Conservation (phyloP, 176 grass and related monocot species). For the Cocos nucifera region DNA sequence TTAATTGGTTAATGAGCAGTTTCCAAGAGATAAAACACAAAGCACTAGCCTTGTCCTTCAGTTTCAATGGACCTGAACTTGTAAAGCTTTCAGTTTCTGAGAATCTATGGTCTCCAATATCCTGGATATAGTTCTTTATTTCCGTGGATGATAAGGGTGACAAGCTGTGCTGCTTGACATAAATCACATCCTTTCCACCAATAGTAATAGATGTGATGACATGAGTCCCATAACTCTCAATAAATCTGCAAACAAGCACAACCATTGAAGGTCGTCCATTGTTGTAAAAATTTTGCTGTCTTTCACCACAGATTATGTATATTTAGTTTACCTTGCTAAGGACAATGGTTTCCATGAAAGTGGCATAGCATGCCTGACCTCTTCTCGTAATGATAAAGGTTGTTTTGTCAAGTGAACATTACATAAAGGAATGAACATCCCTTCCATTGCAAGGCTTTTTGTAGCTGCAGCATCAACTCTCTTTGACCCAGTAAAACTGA, state of each 20-base stretch:
- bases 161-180: constrained; percentile 46
- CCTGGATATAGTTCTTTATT: constrained; percentile 53
- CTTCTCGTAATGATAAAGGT: constrained; percentile 26
- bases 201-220: constrained; percentile 46
- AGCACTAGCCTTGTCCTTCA: constrained; percentile 39
- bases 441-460: constrained; percentile 45
- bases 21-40: constrained; percentile 6
- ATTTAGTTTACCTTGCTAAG: constrained; percentile 33
- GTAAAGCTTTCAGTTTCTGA: constrained; percentile 32
- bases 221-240: constrained; percentile 67
- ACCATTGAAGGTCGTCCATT: constrained; percentile 5
- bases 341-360: constrained; percentile 50
- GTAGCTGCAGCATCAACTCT: constrained; percentile 50
- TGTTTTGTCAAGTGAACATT: constrained; percentile 30
- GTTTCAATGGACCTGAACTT: constrained; percentile 39
- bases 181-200: constrained; percentile 60
- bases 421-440: constrained; percentile 39
- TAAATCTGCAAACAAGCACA: constrained; percentile 45
- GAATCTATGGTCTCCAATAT: constrained; percentile 55
- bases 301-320: constrained; percentile 6
- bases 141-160: constrained; percentile 35
- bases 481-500: constrained; percentile 50
- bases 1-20: background rate
- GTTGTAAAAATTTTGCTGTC: background rate
- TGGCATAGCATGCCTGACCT: constrained; percentile 40